Evolutionary conservation across 2,329 filamentous ascomycete species (phyloP).

Genomic region (Tolypocladium nubicola): DNA sequence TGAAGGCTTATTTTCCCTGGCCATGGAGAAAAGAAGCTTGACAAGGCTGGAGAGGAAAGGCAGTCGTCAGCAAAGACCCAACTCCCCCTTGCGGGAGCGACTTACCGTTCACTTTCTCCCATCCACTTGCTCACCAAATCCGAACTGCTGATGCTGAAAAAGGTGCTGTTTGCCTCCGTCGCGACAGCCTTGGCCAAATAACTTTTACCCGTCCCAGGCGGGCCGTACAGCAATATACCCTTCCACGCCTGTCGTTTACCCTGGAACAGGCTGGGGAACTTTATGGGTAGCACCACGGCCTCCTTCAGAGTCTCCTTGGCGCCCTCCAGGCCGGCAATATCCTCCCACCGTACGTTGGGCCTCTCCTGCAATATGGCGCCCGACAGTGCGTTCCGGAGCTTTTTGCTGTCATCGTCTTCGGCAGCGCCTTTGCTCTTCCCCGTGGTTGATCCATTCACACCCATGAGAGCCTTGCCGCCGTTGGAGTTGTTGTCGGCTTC

Average conservation of each 20-base stretch:
- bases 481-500: slow-evolving; percentile 63
- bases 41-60: slow-evolving; percentile 54
- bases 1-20: slow-evolving; percentile 91
- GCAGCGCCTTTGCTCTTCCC: slow-evolving; percentile 52
- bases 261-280: slow-evolving; percentile 92
- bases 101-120: slow-evolving; percentile 93
- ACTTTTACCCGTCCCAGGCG: slow-evolving; percentile 94
- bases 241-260: slow-evolving; percentile 98
- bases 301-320: slow-evolving; percentile 97
- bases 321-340: slow-evolving; percentile 86
- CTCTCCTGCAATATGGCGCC: slow-evolving; percentile 92
- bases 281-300: slow-evolving; percentile 94
- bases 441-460: slow-evolving; percentile 58
- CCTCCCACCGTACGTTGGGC: slow-evolving; percentile 95
- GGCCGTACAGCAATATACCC: slow-evolving; percentile 90
- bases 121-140: slow-evolving; percentile 99
- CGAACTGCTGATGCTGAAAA: slow-evolving; percentile 96
- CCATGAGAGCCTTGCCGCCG: slow-evolving; percentile 50
- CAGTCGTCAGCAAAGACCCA: slow-evolving; percentile 9
- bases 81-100: too few species aligned
- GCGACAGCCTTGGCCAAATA: slow-evolving; percentile 96
- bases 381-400: slow-evolving; percentile 79
- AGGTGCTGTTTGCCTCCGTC: slow-evolving; percentile 96
- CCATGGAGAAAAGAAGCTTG: slow-evolving; percentile 95
- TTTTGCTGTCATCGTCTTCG: slow-evolving; percentile 88